These are phyloP conservation scores for Botrytis pseudocinerea DNA, from an alignment of 2,329 filamentous ascomycete species.

Conservation along the genomic window DNA sequence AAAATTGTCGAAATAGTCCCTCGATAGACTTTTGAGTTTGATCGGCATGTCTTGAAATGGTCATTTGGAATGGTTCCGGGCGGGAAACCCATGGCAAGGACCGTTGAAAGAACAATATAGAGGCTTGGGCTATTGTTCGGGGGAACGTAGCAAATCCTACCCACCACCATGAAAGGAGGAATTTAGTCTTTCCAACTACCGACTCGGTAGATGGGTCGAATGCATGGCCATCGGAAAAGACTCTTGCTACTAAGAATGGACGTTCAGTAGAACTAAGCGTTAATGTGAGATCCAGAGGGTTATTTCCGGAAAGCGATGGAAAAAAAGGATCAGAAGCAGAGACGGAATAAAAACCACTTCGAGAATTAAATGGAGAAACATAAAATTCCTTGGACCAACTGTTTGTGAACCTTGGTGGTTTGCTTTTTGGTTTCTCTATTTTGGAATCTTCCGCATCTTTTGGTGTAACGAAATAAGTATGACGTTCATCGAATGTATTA, in stretches of 20 bases:
- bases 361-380: conserved; percentile 72
- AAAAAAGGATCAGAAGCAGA: conserved; percentile 51
- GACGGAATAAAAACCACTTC: conserved; percentile 56
- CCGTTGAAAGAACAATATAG: conserved; percentile 54
- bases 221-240: conserved; percentile 54
- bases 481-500: conserved; percentile 73
- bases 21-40: conserved; percentile 51
- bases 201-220: conserved; percentile 52
- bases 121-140: conserved; percentile 63
- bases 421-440: conserved; percentile 25
- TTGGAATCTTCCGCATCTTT: conserved; percentile 34
- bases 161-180: conserved; percentile 64
- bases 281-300: conserved; percentile 64
- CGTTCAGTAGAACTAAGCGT: conserved; percentile 60
- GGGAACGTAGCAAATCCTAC: conserved; percentile 66
- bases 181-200: conserved; percentile 46
- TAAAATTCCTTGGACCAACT: conserved; percentile 72
- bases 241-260: conserved; percentile 60
- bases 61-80: conserved; percentile 60
- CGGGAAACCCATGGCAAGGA: conserved; percentile 64
- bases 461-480: conserved; percentile 62
- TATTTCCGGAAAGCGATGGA: conserved; percentile 47
- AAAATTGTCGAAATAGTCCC: conserved; percentile 49
- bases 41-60: conserved; percentile 55
- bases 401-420: conserved; percentile 46